A percentile compares a stretch with the other conserved stretches of the same genome.
Conservation (phyloP, 2,329 filamentous ascomycete species). For the Xylariales sp. region DNA sequence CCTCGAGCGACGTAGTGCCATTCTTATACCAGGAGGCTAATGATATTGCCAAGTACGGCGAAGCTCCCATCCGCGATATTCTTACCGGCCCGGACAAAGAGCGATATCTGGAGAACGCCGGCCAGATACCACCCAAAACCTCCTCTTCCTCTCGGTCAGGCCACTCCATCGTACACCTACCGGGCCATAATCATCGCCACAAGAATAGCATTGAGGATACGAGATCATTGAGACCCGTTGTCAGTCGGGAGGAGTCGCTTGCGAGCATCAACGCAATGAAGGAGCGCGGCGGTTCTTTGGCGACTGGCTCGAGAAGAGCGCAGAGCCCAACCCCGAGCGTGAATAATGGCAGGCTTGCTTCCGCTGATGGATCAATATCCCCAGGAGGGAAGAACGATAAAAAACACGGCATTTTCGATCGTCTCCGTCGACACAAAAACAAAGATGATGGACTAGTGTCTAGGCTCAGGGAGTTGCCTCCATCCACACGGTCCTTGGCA, state of each 20-base stretch:
- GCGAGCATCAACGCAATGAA: slow-evolving; percentile 44
- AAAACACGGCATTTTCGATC: slow-evolving; percentile 47
- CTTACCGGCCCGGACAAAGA: slow-evolving; percentile 66
- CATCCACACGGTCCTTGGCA: slow-evolving; percentile 49
- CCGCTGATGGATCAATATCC: slow-evolving; percentile 53
- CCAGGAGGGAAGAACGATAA: slow-evolving; percentile 43
- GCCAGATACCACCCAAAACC: slow-evolving; percentile 52
- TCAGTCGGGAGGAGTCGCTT: slow-evolving; percentile 70
- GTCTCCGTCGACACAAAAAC: slow-evolving; percentile 47
- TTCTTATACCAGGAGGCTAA: slow-evolving; percentile 89
- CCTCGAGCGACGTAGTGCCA: slow-evolving; percentile 91
- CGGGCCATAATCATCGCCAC: slow-evolving; percentile 59
- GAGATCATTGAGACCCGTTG: slow-evolving; percentile 63
- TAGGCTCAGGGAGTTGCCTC: slow-evolving; percentile 43
- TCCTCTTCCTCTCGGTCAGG: slow-evolving; percentile 58
- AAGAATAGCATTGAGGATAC: slow-evolving; percentile 66
- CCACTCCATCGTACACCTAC: slow-evolving; percentile 59
- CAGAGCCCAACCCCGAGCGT: slow-evolving; percentile 79
- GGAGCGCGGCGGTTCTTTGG: slow-evolving; percentile 45
- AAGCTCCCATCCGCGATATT: slow-evolving; percentile 69
- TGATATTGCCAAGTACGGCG: slow-evolving; percentile 72
- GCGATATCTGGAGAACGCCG: slow-evolving; percentile 52
- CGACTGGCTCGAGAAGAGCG: slow-evolving; percentile 49
- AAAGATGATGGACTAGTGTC: slow-evolving; percentile 47
- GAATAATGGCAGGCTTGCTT: slow-evolving; percentile 52